Percentiles rank a stretch among this genome's conserved stretches.
Conservation (phyloP, 495 filamentous ascomycete species). For the Trichoderma parareesei region DNA sequence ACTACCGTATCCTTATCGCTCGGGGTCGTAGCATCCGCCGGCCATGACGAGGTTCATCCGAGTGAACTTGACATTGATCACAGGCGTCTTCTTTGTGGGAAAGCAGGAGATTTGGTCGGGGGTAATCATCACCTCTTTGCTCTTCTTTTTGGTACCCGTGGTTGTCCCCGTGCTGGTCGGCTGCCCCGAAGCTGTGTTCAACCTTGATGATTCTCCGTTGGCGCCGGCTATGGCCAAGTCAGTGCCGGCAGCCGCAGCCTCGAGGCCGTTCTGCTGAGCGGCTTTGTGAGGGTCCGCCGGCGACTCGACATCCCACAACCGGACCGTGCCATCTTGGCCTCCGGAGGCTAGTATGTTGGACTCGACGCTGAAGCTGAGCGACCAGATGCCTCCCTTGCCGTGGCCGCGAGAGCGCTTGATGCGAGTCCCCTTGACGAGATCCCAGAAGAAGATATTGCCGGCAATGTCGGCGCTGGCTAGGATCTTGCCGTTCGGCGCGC, state of each 20-base stretch:
- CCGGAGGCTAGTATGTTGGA: constrained; percentile 80
- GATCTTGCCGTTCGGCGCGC: constrained; percentile 77
- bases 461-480: constrained; percentile 80
- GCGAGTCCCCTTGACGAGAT: constrained; percentile 69
- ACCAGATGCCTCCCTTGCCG: constrained; percentile 88
- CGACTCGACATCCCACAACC: constrained; percentile 82
- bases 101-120: constrained; percentile 90
- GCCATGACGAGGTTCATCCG: constrained; percentile 87
- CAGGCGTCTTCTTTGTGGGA: constrained; percentile 89
- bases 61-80: constrained; percentile 89
- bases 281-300: constrained; percentile 40
- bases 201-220: constrained; percentile 18
- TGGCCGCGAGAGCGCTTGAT: constrained; percentile 92
- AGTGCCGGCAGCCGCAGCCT: constrained; percentile 37
- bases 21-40: constrained; percentile 65
- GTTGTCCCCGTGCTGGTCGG: constrained; percentile 24
- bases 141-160: constrained; percentile 61
- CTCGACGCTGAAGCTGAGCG: constrained; percentile 82
- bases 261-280: constrained; percentile 29
- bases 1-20: constrained; percentile 18
- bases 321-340: constrained; percentile 85
- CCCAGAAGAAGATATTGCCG: constrained; percentile 88
- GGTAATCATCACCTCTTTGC: constrained; percentile 82
- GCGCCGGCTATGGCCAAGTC: constrained; percentile 44
- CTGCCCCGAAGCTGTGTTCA: neutral